Evolutionary conservation across 108 stramenopile genomes (phyloP).

Genomic region (Asterionellopsis glacialis): DNA sequence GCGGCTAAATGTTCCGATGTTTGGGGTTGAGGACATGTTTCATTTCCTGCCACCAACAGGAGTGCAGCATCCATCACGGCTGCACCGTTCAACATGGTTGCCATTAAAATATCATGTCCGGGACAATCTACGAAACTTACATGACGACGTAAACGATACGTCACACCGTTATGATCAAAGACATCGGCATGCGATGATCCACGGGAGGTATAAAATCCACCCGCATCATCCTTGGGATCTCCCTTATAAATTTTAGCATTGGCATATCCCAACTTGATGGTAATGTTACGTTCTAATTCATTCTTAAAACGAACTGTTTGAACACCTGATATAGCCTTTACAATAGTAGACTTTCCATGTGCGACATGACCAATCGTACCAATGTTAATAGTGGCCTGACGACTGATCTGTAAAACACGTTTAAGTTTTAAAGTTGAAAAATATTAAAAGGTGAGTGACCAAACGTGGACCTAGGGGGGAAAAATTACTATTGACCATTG

Average conservation of each 20-base stretch:
- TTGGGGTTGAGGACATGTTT: slow-evolving; percentile 99
- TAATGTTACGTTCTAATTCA: slow-evolving; percentile 99
- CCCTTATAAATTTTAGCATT: slow-evolving; percentile 99
- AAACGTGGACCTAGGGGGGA: slow-evolving; percentile 4
- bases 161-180: slow-evolving; percentile 73
- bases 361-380: slow-evolving; percentile 99
- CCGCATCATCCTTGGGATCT: slow-evolving; percentile 49
- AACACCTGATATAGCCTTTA: slow-evolving; percentile 98
- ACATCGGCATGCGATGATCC: slow-evolving; percentile 91
- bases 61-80: slow-evolving; percentile 99
- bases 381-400: slow-evolving; percentile 99
- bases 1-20: slow-evolving; percentile 99
- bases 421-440: neutral
- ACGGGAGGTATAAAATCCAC: slow-evolving; percentile 84
- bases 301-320: slow-evolving; percentile 99
- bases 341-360: slow-evolving; percentile 99
- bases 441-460: neutral
- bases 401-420: slow-evolving; percentile 72
- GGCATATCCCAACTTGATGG: slow-evolving; percentile 99
- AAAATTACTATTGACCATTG: neutral
- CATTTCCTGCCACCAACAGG: slow-evolving; percentile 98
- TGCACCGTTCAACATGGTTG: slow-evolving; percentile 99
- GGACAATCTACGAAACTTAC: slow-evolving; percentile 99
- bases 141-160: slow-evolving; percentile 93
- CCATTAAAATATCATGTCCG: slow-evolving; percentile 99